These are phyloP conservation scores for Thecaphora thlaspeos DNA, from an alignment of 1,284 basidiomycete genomes.

Conservation along the genomic window DNA sequence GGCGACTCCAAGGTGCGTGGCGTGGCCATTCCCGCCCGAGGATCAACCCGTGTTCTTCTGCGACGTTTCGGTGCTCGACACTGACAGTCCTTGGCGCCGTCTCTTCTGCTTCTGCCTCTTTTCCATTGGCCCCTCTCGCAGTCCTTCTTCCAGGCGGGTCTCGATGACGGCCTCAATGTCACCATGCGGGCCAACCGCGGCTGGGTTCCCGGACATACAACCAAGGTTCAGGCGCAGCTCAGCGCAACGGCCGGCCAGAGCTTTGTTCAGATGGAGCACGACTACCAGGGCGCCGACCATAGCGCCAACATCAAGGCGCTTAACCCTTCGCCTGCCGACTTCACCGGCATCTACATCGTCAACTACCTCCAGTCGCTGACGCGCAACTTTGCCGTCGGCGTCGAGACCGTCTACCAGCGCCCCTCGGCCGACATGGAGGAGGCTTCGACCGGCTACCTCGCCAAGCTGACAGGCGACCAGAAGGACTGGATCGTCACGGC, in stretches of 20 bases:
- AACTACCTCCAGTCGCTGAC: slow-evolving; percentile 95
- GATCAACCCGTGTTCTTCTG: too few species aligned
- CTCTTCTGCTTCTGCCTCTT: slow-evolving; percentile 21
- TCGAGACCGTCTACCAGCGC: slow-evolving; percentile 82
- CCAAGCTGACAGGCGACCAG: slow-evolving; percentile 65
- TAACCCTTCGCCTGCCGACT: slow-evolving; percentile 84
- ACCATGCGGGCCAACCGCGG: slow-evolving; percentile 86
- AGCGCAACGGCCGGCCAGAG: slow-evolving; percentile 52
- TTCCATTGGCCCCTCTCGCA: background rate
- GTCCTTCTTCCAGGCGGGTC: slow-evolving; percentile 83
- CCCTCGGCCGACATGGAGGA: slow-evolving; percentile 65
- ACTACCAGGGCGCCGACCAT: slow-evolving; percentile 86
- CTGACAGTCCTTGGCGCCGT: slow-evolving; percentile 1
- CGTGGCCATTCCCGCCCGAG: too few species aligned
- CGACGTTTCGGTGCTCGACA: background rate
- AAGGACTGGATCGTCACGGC: slow-evolving; percentile 74
- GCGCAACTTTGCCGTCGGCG: slow-evolving; percentile 82
- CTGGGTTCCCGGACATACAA: slow-evolving; percentile 76
- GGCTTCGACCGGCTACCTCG: slow-evolving; percentile 77
- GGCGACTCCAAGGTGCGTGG: slow-evolving; percentile 67
- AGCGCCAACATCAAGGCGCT: slow-evolving; percentile 83
- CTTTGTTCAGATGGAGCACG: slow-evolving; percentile 82
- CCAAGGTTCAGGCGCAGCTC: slow-evolving; percentile 88
- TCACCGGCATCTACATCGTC: slow-evolving; percentile 88
- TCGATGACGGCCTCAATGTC: slow-evolving; percentile 89